These are phyloP conservation scores for Fusarium phyllophilum DNA, from an alignment of 2,329 filamentous ascomycete genomes.

Conservation along the genomic window DNA sequence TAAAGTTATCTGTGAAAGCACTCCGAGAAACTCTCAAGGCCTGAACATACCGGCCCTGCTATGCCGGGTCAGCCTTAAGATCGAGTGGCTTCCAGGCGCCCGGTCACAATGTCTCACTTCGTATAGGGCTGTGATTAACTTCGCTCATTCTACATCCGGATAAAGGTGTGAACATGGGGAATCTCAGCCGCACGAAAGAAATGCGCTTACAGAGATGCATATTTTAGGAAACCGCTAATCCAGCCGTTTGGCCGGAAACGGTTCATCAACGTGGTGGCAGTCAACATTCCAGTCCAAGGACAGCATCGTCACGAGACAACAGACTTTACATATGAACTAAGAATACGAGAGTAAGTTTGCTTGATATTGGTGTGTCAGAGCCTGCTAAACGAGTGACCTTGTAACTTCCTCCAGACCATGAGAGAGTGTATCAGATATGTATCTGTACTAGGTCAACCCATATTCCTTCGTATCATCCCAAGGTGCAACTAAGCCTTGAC, in stretches of 20 bases:
- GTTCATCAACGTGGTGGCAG: background rate
- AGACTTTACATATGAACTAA: background rate
- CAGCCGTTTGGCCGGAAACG: background rate
- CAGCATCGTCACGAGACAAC: background rate
- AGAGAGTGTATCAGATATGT: slow-evolving; percentile 19
- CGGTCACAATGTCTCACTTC: background rate
- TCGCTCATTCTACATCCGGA: background rate
- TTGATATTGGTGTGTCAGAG: slow-evolving; percentile 18
- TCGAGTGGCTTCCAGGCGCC: background rate
- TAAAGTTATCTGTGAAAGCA: background rate
- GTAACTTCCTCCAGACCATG: slow-evolving; percentile 11
- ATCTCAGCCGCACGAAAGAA: background rate
- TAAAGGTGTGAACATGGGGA: background rate
- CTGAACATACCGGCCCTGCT: accelerated
- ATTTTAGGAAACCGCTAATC: background rate
- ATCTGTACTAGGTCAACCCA: slow-evolving; percentile 13
- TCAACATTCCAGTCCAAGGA: background rate
- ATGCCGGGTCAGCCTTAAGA: background rate
- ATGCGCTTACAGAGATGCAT: background rate
- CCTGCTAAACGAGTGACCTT: slow-evolving; percentile 18
- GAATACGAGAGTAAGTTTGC: background rate
- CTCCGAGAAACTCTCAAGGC: too few relatives aligned
- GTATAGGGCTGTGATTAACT: background rate
- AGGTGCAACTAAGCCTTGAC: slow-evolving; percentile 22
- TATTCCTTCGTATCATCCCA: background rate